Evolutionary conservation across 2,329 filamentous ascomycete species (phyloP), one percentile per base, ranked within the genome.

Genomic region (Pyrenophora tritici-repentis): DNA sequence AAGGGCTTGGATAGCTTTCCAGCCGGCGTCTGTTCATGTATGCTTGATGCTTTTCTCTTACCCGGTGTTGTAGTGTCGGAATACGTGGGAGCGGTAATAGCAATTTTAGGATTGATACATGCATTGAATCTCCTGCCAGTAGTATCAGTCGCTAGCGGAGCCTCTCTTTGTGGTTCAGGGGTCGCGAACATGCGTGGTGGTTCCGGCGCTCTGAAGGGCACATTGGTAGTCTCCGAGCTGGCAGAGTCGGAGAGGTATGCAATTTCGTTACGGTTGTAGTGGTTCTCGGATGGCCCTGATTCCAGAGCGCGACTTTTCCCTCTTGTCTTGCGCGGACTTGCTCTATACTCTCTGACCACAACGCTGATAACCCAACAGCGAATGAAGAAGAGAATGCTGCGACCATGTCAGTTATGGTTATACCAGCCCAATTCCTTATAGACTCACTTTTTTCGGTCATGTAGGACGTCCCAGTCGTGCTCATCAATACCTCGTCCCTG

Each of bases 361-460:
- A 48, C 12, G 3, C 51, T 32, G 14, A 50, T 40, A 12, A 58
- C 49, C 54, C 57, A 59, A 36, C 57, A 59, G 4, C 49, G 57
- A 31, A 59, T 37, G n/a, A 46, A 53, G 12, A 55, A 59, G 3
- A 39, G 34, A 24, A 59, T 55, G 3, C 57, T 59, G 10, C 0
- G 8, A 12, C 6, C 2, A 2, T 4, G 8, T 59, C 13, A 59
- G 34, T 22, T 12, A 18, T 17, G 20, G 5, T 7, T 7, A 22
- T 13, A 13, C 22, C 9, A 7, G 4, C 5, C 3, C 10, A 8
- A 8, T 9, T 10, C 17, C 29, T 20, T 5, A 8, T 10, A 4
- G 13, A 31, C 50, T 56, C 24, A 59, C 57, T 13, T 46, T 10
- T 48, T 34, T 26, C 46, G 42, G 12, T 49, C 40, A 9, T 34